Base-by-base conservation (phyloP, 371 early-diverging fungal genomes). In the Lichtheimia ornata region DNA sequence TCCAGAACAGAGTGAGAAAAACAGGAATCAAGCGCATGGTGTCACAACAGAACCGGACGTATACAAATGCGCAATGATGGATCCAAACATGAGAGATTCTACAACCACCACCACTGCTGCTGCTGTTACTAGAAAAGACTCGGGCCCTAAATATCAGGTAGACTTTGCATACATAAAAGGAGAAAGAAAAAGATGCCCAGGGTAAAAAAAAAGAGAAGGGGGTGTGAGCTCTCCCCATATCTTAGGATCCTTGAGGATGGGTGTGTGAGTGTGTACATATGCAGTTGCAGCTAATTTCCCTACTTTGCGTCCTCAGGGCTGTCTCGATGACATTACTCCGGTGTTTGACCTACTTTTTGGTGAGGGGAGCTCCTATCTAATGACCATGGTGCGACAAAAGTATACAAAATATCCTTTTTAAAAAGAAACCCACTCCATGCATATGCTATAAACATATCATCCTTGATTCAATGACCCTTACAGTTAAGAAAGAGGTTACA, bases 301-400 rank as follows among this genome's bases (percentile, higher is more conserved):
- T 20, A 47, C n/a, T 9, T 22, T 22, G 7, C 13, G 9, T 28
- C 4, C 2, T 62, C 85, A 85, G 91, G 92, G 2, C 88, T 85
- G 63, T 90, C 11, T 35, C 11, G 35, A 92, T 63, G 91, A 91
- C 65, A 74, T 92, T 4, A 87, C 87, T 53, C 71, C 86, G 0
- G 75, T 84, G 9, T 71, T 90, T 17, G 71, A 89, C 4, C 61
- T 86, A 0, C 66, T 84, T 1, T 75, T 90, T 61, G 86, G 84
- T 13, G 80, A 81, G 35, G 62, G 14, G 85, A 85, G 2, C 68
- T 69, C 13, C 30, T 63, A 11, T 72, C 84, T 24, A 72, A 83
- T 52, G 84, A 85, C 50, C 57, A 75, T 5, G 64, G 89, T 15
- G 76, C 87, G 0, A 67, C 88, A 50, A 5, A 35, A 35, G 35